phyloP scores from a whole-genome alignment of 148 eudicot species.

The Camellia japonica region DNA sequence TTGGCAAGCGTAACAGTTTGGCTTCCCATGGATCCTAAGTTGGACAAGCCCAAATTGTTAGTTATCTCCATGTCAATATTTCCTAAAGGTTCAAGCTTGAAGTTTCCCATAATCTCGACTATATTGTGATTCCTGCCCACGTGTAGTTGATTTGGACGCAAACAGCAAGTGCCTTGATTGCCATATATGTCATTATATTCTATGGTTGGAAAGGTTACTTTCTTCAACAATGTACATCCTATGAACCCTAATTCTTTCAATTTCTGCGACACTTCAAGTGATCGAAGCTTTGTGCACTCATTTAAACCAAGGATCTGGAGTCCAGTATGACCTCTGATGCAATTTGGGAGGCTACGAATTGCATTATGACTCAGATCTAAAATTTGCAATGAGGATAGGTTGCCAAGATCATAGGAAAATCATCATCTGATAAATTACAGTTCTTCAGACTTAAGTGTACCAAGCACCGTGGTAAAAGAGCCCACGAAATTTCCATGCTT shows the following conservation, averaged over 20 bases:
- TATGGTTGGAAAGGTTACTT: background rate
- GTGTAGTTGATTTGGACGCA: no score
- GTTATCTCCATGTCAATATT: background rate
- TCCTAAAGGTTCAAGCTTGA: background rate
- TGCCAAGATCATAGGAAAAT: background rate
- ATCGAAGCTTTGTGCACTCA: background rate
- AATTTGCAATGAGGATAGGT: background rate
- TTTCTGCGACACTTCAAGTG: background rate
- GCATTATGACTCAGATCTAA: background rate
- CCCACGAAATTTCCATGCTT: background rate
- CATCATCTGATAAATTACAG: background rate
- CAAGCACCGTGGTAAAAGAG: background rate
- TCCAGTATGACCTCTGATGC: background rate
- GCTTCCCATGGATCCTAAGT: no score
- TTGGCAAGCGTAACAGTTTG: no score
- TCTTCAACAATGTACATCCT: background rate
- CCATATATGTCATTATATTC: no score
- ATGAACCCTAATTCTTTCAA: background rate
- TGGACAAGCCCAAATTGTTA: no score
- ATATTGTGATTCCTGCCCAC: accelerated
- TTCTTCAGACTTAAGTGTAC: background rate
- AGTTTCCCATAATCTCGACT: accelerated
- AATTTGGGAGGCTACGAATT: background rate
- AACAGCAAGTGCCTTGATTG: no score
- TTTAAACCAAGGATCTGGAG: background rate